Evolutionary conservation across 208 protist genomes (phyloP).

Genomic region (Crithidia acanthocephali): DNA sequence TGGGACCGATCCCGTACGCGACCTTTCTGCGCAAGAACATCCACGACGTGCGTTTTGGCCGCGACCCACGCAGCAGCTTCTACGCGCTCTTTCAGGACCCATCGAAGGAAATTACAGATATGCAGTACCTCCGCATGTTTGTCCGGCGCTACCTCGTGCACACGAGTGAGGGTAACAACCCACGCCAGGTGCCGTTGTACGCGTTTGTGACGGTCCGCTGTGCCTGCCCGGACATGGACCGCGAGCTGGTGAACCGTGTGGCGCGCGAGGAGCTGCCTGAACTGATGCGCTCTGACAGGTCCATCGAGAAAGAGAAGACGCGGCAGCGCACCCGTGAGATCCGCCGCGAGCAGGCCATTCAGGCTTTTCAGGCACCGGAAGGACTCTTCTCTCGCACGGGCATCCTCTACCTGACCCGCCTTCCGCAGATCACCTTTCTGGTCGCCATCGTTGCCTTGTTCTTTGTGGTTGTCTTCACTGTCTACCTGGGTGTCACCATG

Average conservation of each 20-base stretch:
- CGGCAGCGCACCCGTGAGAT: slow-evolving; percentile 12
- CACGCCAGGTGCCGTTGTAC: slow-evolving; percentile 54
- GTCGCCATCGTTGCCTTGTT: slow-evolving; percentile 38
- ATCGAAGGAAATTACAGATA: slow-evolving; percentile 45
- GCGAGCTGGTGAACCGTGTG: slow-evolving; percentile 45
- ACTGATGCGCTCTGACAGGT: slow-evolving; percentile 49
- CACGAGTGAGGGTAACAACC: slow-evolving; percentile 75
- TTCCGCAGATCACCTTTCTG: slow-evolving; percentile 60
- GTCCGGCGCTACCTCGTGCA: slow-evolving; percentile 78
- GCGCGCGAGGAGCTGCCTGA: slow-evolving; percentile 58
- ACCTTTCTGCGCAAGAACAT: slow-evolving; percentile 69
- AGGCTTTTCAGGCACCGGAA: slow-evolving; percentile 10
- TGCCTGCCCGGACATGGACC: slow-evolving; percentile 50
- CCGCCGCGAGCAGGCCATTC: slow-evolving; percentile 23
- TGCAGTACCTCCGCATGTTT: slow-evolving; percentile 87
- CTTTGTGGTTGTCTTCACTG: slow-evolving; percentile 21
- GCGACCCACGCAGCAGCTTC: slow-evolving; percentile 51
- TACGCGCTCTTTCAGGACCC: slow-evolving; percentile 69
- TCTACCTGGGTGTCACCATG: slow-evolving; percentile 5
- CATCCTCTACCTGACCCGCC: slow-evolving; percentile 60
- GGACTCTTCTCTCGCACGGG: slow-evolving; percentile 53
- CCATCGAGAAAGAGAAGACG: slow-evolving; percentile 31
- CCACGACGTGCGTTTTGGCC: slow-evolving; percentile 65
- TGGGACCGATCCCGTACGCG: slow-evolving; percentile 72
- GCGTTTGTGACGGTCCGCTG: slow-evolving; percentile 46